Percentiles rank a stretch among this genome's conserved stretches.
Conservation (phyloP, 2,329 filamentous ascomycete species). For the Aspergillus fumigatiaffinis region DNA sequence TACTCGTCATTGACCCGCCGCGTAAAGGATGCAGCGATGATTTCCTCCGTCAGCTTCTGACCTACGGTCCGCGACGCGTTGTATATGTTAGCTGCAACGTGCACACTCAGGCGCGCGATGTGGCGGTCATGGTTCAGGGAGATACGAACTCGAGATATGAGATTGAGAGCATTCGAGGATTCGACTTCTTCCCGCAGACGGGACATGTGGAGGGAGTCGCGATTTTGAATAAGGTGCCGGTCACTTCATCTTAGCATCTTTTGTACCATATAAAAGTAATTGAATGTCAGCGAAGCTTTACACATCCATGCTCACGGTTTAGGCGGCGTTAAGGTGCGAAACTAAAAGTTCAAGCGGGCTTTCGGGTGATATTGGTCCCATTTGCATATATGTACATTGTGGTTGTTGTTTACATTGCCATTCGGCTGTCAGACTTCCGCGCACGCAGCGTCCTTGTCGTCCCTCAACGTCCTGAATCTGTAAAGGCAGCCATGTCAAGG, state of each 20-base stretch:
- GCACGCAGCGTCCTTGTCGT: not conserved
- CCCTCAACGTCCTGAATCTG: not conserved
- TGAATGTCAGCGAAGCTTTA: not conserved
- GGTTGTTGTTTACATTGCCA: not conserved
- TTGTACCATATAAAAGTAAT: not conserved
- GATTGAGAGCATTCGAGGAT: constrained; percentile 86
- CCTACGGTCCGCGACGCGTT: constrained; percentile 72
- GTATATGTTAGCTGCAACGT: constrained; percentile 98
- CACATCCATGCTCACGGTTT: not conserved
- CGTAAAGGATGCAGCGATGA: constrained; percentile 86
- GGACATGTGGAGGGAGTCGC: constrained; percentile 65
- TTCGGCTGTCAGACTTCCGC: not conserved
- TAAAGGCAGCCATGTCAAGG: not conserved
- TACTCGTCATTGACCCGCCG: constrained; percentile 94
- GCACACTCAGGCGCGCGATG: constrained; percentile 91
- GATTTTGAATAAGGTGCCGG: constrained; percentile 46
- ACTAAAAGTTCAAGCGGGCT: not conserved
- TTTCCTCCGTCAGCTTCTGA: constrained; percentile 77
- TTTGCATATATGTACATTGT: not conserved
- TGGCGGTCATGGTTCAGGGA: constrained; percentile 80
- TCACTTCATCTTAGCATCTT: constrained; percentile 9
- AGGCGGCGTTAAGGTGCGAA: not conserved
- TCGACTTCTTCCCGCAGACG: constrained; percentile 95
- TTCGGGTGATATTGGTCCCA: not conserved
- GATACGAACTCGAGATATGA: constrained; percentile 56